Percentiles rank a stretch among this genome's conserved stretches.
Conservation (phyloP, 805 yeast species). For the Henningerozyma blattae region DNA sequence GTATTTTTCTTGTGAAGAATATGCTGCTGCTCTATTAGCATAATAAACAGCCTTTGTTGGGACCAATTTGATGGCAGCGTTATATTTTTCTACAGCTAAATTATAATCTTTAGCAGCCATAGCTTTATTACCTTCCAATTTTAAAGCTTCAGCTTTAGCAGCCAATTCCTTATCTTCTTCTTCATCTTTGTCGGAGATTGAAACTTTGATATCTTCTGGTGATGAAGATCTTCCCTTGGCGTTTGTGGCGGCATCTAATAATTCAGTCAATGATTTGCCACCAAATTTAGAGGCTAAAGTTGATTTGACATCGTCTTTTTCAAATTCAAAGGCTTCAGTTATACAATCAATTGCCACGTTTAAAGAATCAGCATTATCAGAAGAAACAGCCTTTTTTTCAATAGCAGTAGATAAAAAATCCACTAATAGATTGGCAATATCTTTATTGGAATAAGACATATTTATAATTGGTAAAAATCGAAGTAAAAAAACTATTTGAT, state of each 20-base stretch:
- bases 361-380: conserved; percentile 74
- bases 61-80: conserved; percentile 62
- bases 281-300: conserved; percentile 28
- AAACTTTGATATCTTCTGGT: conserved; percentile 27
- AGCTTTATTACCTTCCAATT: conserved; percentile 79
- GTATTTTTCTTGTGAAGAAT: conserved; percentile 65
- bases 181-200: conserved; percentile 23
- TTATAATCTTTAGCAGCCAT: conserved; percentile 68
- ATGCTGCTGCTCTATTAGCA: conserved; percentile 96
- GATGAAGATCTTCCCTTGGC: conserved; percentile 9
- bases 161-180: conserved; percentile 38
- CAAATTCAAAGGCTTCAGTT: conserved; percentile 69
- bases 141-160: conserved; percentile 72
- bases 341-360: conserved; percentile 90
- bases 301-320: conserved; percentile 33
- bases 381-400: conserved; percentile 47
- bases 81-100: conserved; percentile 63
- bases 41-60: conserved; percentile 71
- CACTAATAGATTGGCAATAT: conserved; percentile 59
- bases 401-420: conserved; percentile 52
- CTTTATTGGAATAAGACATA: conserved; percentile 40
- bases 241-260: conserved; percentile 9
- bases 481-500: no score
- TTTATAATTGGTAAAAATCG: no score
- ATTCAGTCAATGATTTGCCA: conserved; percentile 33